Conservation (phyloP, 345 rosid genomes). For the Cardamine chenopodiifolia region DNA sequence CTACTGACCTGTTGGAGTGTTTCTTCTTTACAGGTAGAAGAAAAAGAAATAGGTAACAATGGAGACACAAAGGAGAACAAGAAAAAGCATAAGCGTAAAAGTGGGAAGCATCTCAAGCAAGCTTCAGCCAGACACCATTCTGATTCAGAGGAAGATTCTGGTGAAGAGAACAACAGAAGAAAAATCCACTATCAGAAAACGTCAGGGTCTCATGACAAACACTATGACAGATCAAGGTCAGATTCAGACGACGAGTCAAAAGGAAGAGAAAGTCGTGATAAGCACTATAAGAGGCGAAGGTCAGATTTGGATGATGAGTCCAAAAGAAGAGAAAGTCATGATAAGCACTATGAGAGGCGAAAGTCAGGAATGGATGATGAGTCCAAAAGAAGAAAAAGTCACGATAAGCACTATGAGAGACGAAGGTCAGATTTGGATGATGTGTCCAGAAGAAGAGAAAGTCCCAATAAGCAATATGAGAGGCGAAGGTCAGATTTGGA, state of each 20-base stretch:
- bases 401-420: constrained; percentile 35
- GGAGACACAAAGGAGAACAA: constrained; percentile 43
- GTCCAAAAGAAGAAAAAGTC: constrained; percentile 44
- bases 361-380: constrained; percentile 48
- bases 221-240: constrained; percentile 20
- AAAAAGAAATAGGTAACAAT: constrained; percentile 51
- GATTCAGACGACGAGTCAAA: constrained; percentile 15
- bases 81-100: constrained; percentile 45
- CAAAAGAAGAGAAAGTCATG: constrained; percentile 36
- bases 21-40: constrained; percentile 51
- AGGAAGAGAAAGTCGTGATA: constrained; percentile 21
- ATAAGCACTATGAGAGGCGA: constrained; percentile 38
- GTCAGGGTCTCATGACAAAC: constrained; percentile 39
- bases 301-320: constrained; percentile 48
- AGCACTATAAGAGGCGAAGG: constrained; percentile 4
- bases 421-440: constrained; percentile 26
- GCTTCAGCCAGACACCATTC: constrained; percentile 44
- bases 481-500: constrained; percentile 43
- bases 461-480: constrained; percentile 33
- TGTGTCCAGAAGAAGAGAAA: constrained; percentile 27
- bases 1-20: constrained; percentile 21
- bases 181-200: constrained; percentile 36
- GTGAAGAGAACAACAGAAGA: constrained; percentile 42
- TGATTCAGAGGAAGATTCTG: constrained; percentile 40
- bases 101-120: constrained; percentile 56